Evolutionary conservation across 164 flowering plant genomes (phyloP).

Genomic region (Umbellularia californica): DNA sequence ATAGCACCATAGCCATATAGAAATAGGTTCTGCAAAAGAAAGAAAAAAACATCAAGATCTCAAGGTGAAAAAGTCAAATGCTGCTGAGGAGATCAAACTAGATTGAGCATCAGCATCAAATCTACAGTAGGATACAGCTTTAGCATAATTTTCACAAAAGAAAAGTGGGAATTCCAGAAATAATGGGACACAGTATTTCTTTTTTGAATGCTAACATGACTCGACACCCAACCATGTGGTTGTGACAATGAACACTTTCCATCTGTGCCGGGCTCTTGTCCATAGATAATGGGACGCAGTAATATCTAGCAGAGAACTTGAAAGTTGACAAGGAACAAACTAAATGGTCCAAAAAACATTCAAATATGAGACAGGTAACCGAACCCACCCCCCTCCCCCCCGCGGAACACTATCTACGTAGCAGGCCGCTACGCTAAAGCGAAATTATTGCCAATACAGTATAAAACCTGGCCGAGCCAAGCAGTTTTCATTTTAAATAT

Average conservation of each 20-base stretch:
- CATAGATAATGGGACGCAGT: not conserved
- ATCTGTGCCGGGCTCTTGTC: not conserved
- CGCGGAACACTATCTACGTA: too few relatives aligned
- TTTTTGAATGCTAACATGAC: too few relatives aligned
- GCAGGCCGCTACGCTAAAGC: too few relatives aligned
- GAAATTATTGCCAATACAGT: too few relatives aligned
- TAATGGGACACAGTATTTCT: not conserved
- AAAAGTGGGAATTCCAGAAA: not conserved
- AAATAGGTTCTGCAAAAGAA: constrained; percentile 73
- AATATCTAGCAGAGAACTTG: not conserved
- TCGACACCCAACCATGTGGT: too few relatives aligned
- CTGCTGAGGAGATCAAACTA: not conserved
- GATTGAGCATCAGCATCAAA: not conserved
- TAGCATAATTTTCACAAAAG: not conserved
- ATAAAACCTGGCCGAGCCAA: too few relatives aligned
- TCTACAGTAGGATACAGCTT: not conserved
- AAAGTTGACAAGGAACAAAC: not conserved
- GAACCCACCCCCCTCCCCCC: too few relatives aligned
- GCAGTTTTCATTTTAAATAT: too few relatives aligned
- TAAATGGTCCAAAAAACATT: not conserved
- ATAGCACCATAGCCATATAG: constrained; percentile 98
- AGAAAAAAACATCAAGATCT: constrained; percentile 4
- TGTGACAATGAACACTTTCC: too few relatives aligned
- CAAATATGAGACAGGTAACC: too few relatives aligned
- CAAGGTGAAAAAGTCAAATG: not conserved